Evolutionary conservation across 1,139 yeast species (phyloP), one percentile per base, ranked within the genome.

Genomic region (Yamadazyma oceani): DNA sequence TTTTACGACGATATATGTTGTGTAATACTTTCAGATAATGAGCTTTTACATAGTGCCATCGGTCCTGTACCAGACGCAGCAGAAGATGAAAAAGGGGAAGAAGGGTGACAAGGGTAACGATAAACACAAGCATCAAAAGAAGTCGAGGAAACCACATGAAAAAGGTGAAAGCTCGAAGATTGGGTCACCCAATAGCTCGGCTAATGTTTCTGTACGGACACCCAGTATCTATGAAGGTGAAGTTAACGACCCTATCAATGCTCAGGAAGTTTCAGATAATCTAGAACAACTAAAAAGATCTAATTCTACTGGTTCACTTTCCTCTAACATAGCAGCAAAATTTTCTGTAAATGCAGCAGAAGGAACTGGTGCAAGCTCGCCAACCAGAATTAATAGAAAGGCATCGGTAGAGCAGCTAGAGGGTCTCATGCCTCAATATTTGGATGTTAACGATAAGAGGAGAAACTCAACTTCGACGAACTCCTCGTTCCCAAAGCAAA

Each of bases 1-100:
- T n/a, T n/a, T n/a, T n/a, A n/a, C n/a, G n/a, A n/a, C n/a, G n/a
- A n/a, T n/a, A n/a, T n/a, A n/a, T n/a, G n/a, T n/a, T n/a, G n/a
- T n/a, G n/a, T n/a, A n/a, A n/a, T n/a, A n/a, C n/a, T n/a, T 19
- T 19, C 8, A 19, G 21, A 11, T 16, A 14, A 62, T 62, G 67
- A 61, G 63, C 47, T 61, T 56, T 44, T 60, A 57, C 40, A 50
- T 62, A 32, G 65, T 62, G 2, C 67, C 67, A 5, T 45, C 62
- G n/a, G 58, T 60, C 31, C 57, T 58, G 38, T 61, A 57, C 39
- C 66, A 63, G 44, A 59, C 64, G n/a, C 62, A 61, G 37, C 66
- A 63, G 42, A 59, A 62, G 40, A 34, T 62, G 34, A 58, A 59
- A 42, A 42, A 48, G 35, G 42, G 45, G 8, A 38, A 31, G 36